Base-by-base conservation (phyloP, 2,329 filamentous ascomycete genomes). In the Grosmannia huntii region DNA sequence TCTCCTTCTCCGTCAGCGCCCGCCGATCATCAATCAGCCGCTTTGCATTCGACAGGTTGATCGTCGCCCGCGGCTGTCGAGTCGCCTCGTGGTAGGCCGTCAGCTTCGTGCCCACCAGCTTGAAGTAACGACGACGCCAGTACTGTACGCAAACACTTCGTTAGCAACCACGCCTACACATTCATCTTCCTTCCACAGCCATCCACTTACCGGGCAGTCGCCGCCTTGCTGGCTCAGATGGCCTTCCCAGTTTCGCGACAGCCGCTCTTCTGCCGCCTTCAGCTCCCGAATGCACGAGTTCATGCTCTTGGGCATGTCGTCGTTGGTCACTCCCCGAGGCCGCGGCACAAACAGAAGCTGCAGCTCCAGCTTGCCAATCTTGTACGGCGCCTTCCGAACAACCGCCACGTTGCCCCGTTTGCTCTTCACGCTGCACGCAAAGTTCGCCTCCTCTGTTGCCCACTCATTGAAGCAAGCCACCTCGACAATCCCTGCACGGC, bases 261-360 rank as follows among this genome's bases (percentile, higher is more conserved):
- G 81, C 61, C 88, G 80, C 69, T 88, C 87, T 69, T 96, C 90
- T 2, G 92, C 90, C 56, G 92, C 89, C 72, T 87, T 89, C 73
- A 99, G 84, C 74, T 97, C 94, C 21, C 94, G 83, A 65, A 97
- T 87, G 70, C 90, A 96, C 50, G 89, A 88, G 72, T 94, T 95
- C 91, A 99, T 96, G 76, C 91, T 96, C 84, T 97, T 97, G 57
- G 94, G 94, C 90, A 99, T 96, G 65, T 97, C 92, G 19, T 96
- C 91, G 63, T 97, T 94, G 55, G 84, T 84, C 33, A 85, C 80
- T 51, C 87, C 87, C 75, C 89, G 92, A 5, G 94, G 92, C 66
- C 91, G 90, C 0, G 94, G 94, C 1, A 99, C 90, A 67, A 96
- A 99, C 16, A 99, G 78, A 10, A 99, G 80, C 74, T 99, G 94